A percentile compares a stretch with the other conserved stretches of the same genome.
Conservation (phyloP, 2,329 filamentous ascomycete genomes). For the Exophiala bonariae region DNA sequence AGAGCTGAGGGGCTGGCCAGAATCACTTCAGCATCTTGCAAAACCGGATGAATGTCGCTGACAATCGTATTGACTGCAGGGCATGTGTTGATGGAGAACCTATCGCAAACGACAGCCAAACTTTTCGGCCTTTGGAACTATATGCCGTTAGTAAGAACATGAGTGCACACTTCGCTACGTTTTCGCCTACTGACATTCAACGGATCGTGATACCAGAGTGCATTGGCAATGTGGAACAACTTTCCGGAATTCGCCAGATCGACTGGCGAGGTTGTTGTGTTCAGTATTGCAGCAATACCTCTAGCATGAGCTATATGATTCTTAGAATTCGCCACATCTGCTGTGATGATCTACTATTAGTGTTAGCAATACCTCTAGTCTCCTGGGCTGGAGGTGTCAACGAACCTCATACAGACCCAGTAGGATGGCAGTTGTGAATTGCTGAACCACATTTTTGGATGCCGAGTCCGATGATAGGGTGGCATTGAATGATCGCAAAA, state of each 20-base stretch:
- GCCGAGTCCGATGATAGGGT: conserved; percentile 1
- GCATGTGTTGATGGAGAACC: no score
- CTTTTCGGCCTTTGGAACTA: no score
- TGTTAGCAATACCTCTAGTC: not conserved
- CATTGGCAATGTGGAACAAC: not conserved
- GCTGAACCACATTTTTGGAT: conserved; percentile 4
- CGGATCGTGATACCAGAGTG: not conserved
- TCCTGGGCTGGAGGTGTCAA: not conserved
- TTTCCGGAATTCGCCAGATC: not conserved
- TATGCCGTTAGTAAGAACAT: no score
- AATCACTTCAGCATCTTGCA: no score
- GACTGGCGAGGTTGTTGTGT: conserved; percentile 4
- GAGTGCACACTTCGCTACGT: no score
- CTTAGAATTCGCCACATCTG: conserved; percentile 4
- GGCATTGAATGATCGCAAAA: conserved; percentile 10
- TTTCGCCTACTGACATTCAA: no score
- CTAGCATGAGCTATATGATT: conserved; percentile 8
- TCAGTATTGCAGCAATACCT: conserved; percentile 10
- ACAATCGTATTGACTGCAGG: no score
- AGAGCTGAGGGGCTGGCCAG: not conserved
- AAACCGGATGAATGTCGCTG: no score
- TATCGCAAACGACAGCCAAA: no score
- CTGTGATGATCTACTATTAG: conserved; percentile 9
- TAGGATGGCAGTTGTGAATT: conserved; percentile 14
- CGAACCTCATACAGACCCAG: conserved; percentile 21